Percentiles rank a stretch among this genome's conserved stretches.
Conservation (phyloP, 2,329 filamentous ascomycete species). For the Daldinia sp. region DNA sequence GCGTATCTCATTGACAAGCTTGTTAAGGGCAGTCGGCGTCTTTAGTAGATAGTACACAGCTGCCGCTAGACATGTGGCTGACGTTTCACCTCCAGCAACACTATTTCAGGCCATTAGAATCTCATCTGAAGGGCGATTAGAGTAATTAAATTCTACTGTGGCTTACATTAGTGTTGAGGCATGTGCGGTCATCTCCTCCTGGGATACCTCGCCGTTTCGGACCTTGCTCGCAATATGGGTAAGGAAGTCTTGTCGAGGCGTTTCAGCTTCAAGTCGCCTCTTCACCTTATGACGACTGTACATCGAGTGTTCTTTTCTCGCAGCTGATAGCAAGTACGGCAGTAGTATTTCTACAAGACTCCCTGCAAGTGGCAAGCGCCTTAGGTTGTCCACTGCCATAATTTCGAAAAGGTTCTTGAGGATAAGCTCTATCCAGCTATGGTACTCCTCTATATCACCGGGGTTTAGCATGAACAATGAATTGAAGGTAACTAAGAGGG, state of each 20-base stretch:
- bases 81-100: conserved; percentile 7
- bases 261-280: not conserved
- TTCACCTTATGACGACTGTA: not conserved
- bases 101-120: conserved; percentile 5
- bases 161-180: not conserved
- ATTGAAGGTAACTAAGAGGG: not conserved
- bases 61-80: not conserved
- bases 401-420: not conserved
- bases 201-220: not conserved
- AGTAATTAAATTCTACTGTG: not conserved
- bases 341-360: not conserved
- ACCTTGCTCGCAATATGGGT: not conserved
- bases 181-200: not conserved
- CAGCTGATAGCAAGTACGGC: not conserved
- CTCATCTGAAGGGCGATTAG: not conserved
- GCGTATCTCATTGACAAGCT: conserved; percentile 33
- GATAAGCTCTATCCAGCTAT: not conserved
- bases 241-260: not conserved
- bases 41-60: conserved; percentile 2
- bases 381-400: not conserved
- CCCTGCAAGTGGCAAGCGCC: not conserved
- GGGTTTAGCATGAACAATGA: not conserved
- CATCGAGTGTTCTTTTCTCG: not conserved
- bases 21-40: not conserved
- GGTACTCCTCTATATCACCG: not conserved